Percentiles rank a stretch among this genome's conserved stretches.
Evolutionary conservation across 768 basidiomycete species (phyloP).

Genomic region (Termitomyces sp.): DNA sequence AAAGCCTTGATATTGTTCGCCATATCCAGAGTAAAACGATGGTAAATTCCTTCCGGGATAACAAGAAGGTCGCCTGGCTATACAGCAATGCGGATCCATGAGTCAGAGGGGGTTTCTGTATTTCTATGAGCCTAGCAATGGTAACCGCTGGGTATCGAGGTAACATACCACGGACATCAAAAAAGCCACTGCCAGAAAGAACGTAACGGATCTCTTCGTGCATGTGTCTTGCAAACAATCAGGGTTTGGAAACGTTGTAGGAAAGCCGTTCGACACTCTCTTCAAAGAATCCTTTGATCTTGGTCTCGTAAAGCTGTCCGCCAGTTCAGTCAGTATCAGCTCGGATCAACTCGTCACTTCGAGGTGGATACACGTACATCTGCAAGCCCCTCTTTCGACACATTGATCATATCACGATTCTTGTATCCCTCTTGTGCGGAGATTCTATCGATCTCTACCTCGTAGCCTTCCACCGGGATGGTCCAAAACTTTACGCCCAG

Average conservation of each 20-base stretch:
- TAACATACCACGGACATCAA: slow-evolving; percentile 79
- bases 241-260: not conserved
- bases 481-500: slow-evolving; percentile 68
- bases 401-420: slow-evolving; percentile 77
- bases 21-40: slow-evolving; percentile 89
- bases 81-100: slow-evolving; percentile 81
- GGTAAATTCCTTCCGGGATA: slow-evolving; percentile 88
- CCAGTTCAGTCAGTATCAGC: not conserved
- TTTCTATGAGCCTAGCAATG: not conserved
- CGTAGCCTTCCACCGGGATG: slow-evolving; percentile 61
- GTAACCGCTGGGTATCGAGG: not conserved
- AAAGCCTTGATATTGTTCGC: slow-evolving; percentile 70
- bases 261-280: slow-evolving; percentile 43
- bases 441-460: slow-evolving; percentile 54
- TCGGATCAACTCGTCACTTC: not conserved
- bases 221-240: slow-evolving; percentile 58
- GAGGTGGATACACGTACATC: slow-evolving; percentile 40
- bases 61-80: slow-evolving; percentile 81
- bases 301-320: slow-evolving; percentile 61
- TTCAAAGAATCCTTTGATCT: slow-evolving; percentile 79
- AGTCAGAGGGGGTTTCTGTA: slow-evolving; percentile 59
- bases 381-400: slow-evolving; percentile 76
- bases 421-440: slow-evolving; percentile 74
- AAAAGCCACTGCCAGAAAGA: slow-evolving; percentile 84
- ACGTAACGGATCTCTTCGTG: slow-evolving; percentile 95